Base-by-base conservation (phyloP, 2,329 filamentous ascomycete genomes). In the Botrytis paeoniae region DNA sequence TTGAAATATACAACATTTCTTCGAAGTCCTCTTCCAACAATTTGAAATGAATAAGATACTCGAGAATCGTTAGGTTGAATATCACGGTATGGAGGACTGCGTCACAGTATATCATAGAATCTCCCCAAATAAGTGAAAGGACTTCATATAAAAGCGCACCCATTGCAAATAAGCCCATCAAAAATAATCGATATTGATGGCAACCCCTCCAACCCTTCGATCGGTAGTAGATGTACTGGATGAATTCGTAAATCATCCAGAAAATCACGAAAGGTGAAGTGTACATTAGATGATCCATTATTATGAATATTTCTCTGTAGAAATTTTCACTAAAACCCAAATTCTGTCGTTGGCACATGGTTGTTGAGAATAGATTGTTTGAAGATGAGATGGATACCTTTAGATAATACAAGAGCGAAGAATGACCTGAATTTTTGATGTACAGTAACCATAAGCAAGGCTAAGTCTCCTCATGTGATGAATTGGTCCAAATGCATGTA, bases 131-230 rank as follows among this genome's bases (percentile, higher is more conserved):
- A 16, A n/a, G 0, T n/a, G 25, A n/a, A 12, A 1, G 12, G 12
- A 0, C 5, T n/a, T 3, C 6, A n/a, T n/a, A 7, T 16, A 54
- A 16, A 54, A n/a, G 0, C 4, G 7, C 4, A n/a, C 48, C 12
- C 12, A n/a, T 14, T 16, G 6, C 6, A 54, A 16, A 51, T 1
- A 16, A n/a, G 12, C 1, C 0, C 1, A 54, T 16, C 25, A 54
- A n/a, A n/a, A 7, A 16, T 0, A n/a, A 3, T 54, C 48, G 48
- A 54, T 7, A n/a, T 54, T 54, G 48, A 54, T n/a, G 48, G 5
- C 48, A 3, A 14, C 48, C 48, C 12, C 14, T 54, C 48, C 48
- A 54, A n/a, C 48, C 48, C 5, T 7, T 54, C 7, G 12, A n/a
- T 54, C 12, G 48, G 48, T 54, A 54, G 25, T 54, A 54, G 25